Percentiles rank a stretch among this genome's conserved stretches.
These are phyloP conservation scores for Mycosphaerella sp. DNA, from an alignment of 2,329 filamentous ascomycete genomes.

Conservation along the genomic window DNA sequence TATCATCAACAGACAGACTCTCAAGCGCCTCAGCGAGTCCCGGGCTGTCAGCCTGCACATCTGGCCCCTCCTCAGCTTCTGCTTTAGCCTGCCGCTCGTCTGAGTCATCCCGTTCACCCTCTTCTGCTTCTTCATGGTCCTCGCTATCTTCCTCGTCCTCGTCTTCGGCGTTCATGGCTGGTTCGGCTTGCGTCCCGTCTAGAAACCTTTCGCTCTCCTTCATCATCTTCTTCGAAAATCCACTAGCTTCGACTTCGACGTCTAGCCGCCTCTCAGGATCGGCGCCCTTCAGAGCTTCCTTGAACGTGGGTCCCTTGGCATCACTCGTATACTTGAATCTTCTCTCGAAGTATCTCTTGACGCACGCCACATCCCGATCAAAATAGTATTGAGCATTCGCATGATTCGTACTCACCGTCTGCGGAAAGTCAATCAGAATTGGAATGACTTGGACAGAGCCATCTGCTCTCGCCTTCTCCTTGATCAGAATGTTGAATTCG, in stretches of 20 bases:
- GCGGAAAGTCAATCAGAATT: constrained; percentile 93
- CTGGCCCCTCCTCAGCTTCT: constrained; percentile 13
- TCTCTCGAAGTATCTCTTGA: constrained; percentile 88
- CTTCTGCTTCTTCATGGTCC: constrained; percentile 9
- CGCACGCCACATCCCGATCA: constrained; percentile 88
- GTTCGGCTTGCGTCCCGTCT: constrained; percentile 54
- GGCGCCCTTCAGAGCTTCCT: constrained; percentile 70
- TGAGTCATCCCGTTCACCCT: constrained; percentile 15
- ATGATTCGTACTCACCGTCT: constrained; percentile 96
- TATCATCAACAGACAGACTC: constrained; percentile 20
- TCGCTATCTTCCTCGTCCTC: constrained; percentile 38
- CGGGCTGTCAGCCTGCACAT: constrained; percentile 21
- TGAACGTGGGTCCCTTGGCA: constrained; percentile 76
- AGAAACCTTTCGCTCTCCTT: constrained; percentile 92
- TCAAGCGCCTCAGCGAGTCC: constrained; percentile 25
- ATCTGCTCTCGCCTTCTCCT: constrained; percentile 49
- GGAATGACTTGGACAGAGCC: constrained; percentile 57
- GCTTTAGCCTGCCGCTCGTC: constrained; percentile 13
- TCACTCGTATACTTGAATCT: constrained; percentile 83
- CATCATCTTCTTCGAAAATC: constrained; percentile 94
- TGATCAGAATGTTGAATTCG: constrained; percentile 96
- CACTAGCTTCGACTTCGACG: constrained; percentile 82
- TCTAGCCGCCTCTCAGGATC: constrained; percentile 68
- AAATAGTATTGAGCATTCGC: constrained; percentile 95
- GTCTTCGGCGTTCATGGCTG: constrained; percentile 35